phyloP scores from a whole-genome alignment of 1,284 basidiomycete genomes.

The Lentinus polychrous region DNA sequence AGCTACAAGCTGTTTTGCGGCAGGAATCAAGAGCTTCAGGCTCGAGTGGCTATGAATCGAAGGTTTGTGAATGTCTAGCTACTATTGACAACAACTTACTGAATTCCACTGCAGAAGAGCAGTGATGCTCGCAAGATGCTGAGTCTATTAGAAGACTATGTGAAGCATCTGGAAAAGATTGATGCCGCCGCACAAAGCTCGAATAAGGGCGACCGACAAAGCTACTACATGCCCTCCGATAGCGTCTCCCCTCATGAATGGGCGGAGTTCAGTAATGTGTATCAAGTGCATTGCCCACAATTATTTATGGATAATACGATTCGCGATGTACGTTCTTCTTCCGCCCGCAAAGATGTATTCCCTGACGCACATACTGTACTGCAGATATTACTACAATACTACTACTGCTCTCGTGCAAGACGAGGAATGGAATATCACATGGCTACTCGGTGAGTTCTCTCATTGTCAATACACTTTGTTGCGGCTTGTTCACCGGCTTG shows the following conservation, averaged over 20 bases:
- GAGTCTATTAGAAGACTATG: conserved; percentile 53
- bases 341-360: neutral
- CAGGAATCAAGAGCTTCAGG: too few relatives aligned
- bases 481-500: neutral
- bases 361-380: neutral
- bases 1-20: conserved; percentile 28
- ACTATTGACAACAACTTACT: too few relatives aligned
- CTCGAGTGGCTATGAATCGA: too few relatives aligned
- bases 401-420: conserved; percentile 72
- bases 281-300: conserved; percentile 85
- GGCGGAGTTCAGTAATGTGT: conserved; percentile 84
- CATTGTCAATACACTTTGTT: conserved; percentile 7
- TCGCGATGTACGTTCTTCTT: conserved; percentile 25
- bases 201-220: conserved; percentile 29
- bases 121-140: conserved; percentile 43
- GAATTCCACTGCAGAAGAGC: conserved; percentile 3
- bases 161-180: conserved; percentile 43
- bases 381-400: conserved; percentile 85
- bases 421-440: conserved; percentile 85
- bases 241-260: conserved; percentile 66
- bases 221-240: conserved; percentile 62
- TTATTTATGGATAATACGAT: conserved; percentile 77
- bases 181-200: conserved; percentile 33
- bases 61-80: too few relatives aligned
- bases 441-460: conserved; percentile 62